Evolutionary conservation across 768 basidiomycete species (phyloP).

Genomic region (Rhodotorula diobovata): DNA sequence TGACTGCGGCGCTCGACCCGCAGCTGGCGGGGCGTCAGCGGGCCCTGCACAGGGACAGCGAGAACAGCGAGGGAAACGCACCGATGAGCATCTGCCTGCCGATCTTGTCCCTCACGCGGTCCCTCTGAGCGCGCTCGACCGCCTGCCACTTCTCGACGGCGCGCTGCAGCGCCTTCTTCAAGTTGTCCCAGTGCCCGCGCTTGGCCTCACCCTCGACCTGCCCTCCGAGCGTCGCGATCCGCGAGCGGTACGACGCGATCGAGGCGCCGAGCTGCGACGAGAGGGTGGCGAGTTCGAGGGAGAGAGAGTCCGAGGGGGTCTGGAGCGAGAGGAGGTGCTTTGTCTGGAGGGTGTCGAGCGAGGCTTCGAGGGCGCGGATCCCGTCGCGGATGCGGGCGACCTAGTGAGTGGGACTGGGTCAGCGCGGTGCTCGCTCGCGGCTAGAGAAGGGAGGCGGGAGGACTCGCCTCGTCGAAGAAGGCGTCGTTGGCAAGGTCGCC

Average conservation of each 20-base stretch:
- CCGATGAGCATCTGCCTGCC: constrained; percentile 25
- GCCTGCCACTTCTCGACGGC: constrained; percentile 16
- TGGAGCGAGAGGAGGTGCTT: constrained; percentile 7
- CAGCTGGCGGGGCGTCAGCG: not conserved
- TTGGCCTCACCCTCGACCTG: constrained; percentile 27
- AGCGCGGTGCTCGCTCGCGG: too few relatives aligned
- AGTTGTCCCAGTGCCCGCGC: constrained; percentile 26
- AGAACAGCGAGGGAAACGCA: not conserved
- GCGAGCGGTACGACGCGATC: not conserved
- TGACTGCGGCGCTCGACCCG: constrained; percentile 1
- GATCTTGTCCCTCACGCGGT: constrained; percentile 21
- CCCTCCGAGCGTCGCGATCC: not conserved
- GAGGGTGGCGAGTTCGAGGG: constrained; percentile 8
- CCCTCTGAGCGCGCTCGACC: constrained; percentile 19
- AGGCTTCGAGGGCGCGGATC: not conserved
- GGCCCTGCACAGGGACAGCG: too few relatives aligned
- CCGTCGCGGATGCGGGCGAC: constrained; percentile 20
- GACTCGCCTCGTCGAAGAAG: constrained; percentile 7
- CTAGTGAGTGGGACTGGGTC: not conserved
- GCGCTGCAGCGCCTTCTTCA: constrained; percentile 12
- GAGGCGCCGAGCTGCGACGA: not conserved
- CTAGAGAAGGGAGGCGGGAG: not conserved
- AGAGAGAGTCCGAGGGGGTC: not conserved
- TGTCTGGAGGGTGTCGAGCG: not conserved
- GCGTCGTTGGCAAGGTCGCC: constrained; percentile 14